Evolutionary conservation across 163 green algal genomes (phyloP).

Genomic region (Prototheca stagnorum): DNA sequence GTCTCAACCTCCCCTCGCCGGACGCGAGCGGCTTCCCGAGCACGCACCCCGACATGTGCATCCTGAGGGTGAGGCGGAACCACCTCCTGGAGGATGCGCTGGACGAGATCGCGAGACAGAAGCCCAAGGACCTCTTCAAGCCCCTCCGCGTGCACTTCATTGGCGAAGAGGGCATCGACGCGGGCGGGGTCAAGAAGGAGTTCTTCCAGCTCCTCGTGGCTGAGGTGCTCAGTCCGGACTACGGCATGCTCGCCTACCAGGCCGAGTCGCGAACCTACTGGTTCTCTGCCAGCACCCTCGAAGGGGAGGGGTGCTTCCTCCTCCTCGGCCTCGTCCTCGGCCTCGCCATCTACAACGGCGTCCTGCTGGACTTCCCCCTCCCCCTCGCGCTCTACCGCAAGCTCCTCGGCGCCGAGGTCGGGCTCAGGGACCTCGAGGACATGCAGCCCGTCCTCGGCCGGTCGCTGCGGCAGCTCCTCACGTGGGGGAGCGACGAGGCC

Average conservation of each 20-base stretch:
- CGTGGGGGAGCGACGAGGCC: conserved; percentile 6
- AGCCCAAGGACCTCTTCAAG: conserved; percentile 75
- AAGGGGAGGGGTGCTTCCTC: conserved; percentile 60
- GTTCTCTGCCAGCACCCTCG: conserved; percentile 52
- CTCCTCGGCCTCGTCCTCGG: conserved; percentile 78
- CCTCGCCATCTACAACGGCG: conserved; percentile 86
- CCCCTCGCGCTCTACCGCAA: conserved; percentile 78
- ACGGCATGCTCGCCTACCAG: conserved; percentile 76
- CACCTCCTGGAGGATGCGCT: conserved; percentile 79
- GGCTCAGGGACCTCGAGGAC: conserved; percentile 68
- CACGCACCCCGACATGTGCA: conserved; percentile 74
- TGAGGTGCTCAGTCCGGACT: conserved; percentile 73
- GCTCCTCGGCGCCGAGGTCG: conserved; percentile 51
- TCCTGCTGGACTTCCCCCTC: conserved; percentile 81
- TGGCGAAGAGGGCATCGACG: conserved; percentile 87
- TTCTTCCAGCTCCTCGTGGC: conserved; percentile 89
- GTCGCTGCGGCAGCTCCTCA: conserved; percentile 35
- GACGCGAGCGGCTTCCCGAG: conserved; percentile 46
- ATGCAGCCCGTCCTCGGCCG: conserved; percentile 62
- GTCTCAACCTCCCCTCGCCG: conserved; percentile 53
- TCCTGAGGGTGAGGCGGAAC: conserved; percentile 66
- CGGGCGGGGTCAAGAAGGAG: conserved; percentile 85
- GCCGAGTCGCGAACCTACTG: conserved; percentile 51
- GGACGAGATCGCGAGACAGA: conserved; percentile 71
- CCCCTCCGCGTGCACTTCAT: conserved; percentile 92